phyloP scores from a whole-genome alignment of 805 yeast species.

The Sugiyamaella smithiae region DNA sequence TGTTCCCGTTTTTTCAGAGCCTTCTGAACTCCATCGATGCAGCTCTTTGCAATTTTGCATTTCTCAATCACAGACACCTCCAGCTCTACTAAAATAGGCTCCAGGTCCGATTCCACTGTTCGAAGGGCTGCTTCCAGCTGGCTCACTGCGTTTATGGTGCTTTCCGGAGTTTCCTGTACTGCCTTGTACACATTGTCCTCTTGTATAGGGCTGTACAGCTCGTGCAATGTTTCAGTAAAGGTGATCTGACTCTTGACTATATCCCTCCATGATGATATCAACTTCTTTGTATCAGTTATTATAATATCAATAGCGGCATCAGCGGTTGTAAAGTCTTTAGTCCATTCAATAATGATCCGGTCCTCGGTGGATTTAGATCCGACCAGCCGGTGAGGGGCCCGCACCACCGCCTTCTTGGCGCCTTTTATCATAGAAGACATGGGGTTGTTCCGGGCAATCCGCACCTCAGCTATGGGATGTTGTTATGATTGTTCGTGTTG shows the following conservation, averaged over 20 bases:
- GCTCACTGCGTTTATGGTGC: constrained; percentile 26
- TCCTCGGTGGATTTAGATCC: constrained; percentile 36
- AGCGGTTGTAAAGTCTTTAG: constrained; percentile 34
- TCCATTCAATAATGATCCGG: constrained; percentile 34
- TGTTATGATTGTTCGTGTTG: no score
- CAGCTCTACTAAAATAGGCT: constrained; percentile 26
- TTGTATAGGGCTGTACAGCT: constrained; percentile 29
- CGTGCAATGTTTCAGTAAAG: constrained; percentile 20
- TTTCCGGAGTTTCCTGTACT: constrained; percentile 32
- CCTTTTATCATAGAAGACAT: constrained; percentile 30
- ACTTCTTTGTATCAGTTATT: constrained; percentile 24
- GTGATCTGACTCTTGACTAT: constrained; percentile 23
- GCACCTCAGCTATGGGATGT: no score
- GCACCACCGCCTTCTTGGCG: constrained; percentile 35
- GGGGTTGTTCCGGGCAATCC: not conserved
- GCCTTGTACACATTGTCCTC: constrained; percentile 28
- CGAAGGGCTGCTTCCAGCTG: constrained; percentile 27
- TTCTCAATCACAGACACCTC: constrained; percentile 24
- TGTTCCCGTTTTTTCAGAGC: constrained; percentile 36
- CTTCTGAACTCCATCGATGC: constrained; percentile 31
- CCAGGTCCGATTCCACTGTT: constrained; percentile 24
- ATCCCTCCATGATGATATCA: constrained; percentile 27
- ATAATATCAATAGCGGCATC: constrained; percentile 31
- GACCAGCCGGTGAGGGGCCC: constrained; percentile 37
- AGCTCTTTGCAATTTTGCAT: constrained; percentile 26